phyloP scores from a whole-genome alignment of 139 green algal genomes.

The Zygnema circumcarinatum region DNA sequence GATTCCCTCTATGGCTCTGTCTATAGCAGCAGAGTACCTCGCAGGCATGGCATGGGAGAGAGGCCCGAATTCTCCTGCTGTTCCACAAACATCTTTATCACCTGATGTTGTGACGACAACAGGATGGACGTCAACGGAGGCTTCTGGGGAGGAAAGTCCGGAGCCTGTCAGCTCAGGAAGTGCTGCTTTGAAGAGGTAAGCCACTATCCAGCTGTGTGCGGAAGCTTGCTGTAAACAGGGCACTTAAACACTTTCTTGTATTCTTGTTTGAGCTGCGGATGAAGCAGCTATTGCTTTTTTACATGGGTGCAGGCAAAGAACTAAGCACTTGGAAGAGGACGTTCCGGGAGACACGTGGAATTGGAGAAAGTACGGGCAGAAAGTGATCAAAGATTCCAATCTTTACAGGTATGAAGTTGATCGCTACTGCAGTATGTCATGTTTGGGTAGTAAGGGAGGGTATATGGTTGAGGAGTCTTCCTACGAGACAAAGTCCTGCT shows the following conservation, averaged over 20 bases:
- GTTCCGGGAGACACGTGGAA: neutral
- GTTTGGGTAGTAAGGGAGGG: neutral
- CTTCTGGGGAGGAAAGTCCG: neutral
- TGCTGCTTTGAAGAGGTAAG: neutral
- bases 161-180: neutral
- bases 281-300: neutral
- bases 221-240: neutral
- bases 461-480: too few species aligned
- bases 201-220: neutral
- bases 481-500: too few species aligned
- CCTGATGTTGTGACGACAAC: neutral
- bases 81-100: conserved; percentile 51
- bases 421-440: neutral
- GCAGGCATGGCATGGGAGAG: too few species aligned
- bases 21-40: too few species aligned
- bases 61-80: conserved; percentile 87
- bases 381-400: neutral
- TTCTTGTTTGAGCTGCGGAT: neutral
- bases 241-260: neutral
- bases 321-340: neutral
- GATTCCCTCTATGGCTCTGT: too few species aligned
- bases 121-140: neutral
- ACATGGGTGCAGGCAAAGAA: neutral
- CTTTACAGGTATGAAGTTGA: neutral
- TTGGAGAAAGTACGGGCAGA: conserved; percentile 27